Base-by-base conservation (phyloP, 805 yeast genomes). In the Wickerhamiella galacta region DNA sequence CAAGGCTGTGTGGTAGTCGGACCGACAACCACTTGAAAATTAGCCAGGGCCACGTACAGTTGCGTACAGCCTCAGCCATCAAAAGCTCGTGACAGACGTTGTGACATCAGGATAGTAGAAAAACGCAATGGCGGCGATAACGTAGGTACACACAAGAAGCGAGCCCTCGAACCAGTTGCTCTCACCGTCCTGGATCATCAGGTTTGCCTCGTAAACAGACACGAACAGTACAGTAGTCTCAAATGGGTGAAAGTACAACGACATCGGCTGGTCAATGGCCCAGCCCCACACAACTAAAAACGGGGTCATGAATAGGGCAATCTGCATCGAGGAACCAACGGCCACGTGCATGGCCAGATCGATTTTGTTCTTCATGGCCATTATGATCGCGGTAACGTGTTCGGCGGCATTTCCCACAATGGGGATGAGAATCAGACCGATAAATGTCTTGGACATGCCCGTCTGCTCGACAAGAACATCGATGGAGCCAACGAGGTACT, bases 351-450 rank as follows among this genome's bases (percentile, higher is more conserved):
- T 69, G 10, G 98, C 95, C 38, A 90, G 67, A 54, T 90, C 96
- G 95, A 90, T 90, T 59, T 90, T 90, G 57, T 90, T 81, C 58
- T 83, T 2, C 67, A 74, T 71, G 16, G 98, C 96, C 31, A 90
- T 96, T 40, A 82, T 68, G 23, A 90, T 77, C 3, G 96, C 94
- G 14, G 98, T 90, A 33, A 82, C 96, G 56, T 90, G 98, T 56
- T 90, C 98, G 9, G 96, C 96, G 3, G 98, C 98, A 49, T 90
- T 90, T 36, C 96, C 98, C 18, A 90, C 96, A 41, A 90, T 87
- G 25, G 98, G 98, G 40, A 90, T 76, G 29, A 90, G 72, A 45
- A 90, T 76, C 44, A 90, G 64, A 53, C 96, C 96, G 48, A 90
- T 82, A 48, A 90, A 90, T 0, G 96, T 83, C 66, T 87, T 85